A percentile compares a stretch with the other conserved stretches of the same genome.
phyloP scores from a whole-genome alignment of 73 alveolate genomes.

The Paramecium tetraurelia region DNA sequence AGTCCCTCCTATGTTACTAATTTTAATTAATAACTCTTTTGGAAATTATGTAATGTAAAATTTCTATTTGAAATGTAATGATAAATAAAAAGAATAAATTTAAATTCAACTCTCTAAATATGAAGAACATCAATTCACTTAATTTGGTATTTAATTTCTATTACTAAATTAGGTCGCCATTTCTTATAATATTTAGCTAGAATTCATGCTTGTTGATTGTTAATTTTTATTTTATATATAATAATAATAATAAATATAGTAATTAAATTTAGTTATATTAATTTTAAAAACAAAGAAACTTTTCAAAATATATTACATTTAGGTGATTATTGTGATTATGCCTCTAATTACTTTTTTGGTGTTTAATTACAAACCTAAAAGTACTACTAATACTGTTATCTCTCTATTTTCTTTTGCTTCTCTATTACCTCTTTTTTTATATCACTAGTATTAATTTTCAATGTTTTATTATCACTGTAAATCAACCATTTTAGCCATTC shows the following conservation, averaged over 20 bases:
- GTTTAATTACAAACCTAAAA: neutral
- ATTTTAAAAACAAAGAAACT: neutral
- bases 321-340: neutral
- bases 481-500: neutral
- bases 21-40: conserved; percentile 16
- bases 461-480: neutral
- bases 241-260: neutral
- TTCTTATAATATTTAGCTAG: neutral
- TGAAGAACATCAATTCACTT: neutral
- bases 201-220: neutral
- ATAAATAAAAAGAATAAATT: neutral
- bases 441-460: neutral
- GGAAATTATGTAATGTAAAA: conserved; percentile 49
- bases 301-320: neutral
- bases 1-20: neutral
- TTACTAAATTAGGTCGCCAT: neutral
- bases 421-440: neutral
- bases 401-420: neutral
- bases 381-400: neutral
- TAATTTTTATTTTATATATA: neutral
- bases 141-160: neutral
- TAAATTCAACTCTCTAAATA: neutral
- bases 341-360: neutral
- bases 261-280: neutral
- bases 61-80: conserved; percentile 13